These are phyloP conservation scores for Botrytis galanthina DNA, from an alignment of 2,329 filamentous ascomycete species.

Conservation along the genomic window DNA sequence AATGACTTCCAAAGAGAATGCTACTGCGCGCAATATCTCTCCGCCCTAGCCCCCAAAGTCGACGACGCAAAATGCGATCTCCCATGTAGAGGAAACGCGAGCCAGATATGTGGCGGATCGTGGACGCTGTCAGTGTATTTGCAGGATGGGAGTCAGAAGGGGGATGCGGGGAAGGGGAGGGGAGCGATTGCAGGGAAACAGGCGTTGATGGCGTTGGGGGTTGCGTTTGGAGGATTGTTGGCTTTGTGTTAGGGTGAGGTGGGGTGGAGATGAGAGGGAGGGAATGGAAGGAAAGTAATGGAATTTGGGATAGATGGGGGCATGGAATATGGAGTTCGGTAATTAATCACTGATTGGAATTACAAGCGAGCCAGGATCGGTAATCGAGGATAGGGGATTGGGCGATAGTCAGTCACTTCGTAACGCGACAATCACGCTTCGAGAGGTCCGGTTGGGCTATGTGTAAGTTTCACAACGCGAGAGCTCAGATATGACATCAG, in stretches of 20 bases:
- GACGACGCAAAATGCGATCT: conserved; percentile 9
- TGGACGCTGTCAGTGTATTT: conserved; percentile 13
- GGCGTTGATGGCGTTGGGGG: background rate
- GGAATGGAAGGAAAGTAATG: too few relatives aligned
- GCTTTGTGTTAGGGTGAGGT: background rate
- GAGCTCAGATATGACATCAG: background rate
- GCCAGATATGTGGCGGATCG: conserved; percentile 16
- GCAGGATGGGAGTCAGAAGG: background rate
- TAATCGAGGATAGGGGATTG: background rate
- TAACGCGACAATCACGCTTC: background rate
- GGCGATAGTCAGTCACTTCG: background rate
- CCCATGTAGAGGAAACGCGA: conserved; percentile 8
- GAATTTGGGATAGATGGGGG: background rate
- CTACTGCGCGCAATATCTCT: conserved; percentile 16
- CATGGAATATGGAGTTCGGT: background rate
- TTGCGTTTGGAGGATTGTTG: background rate
- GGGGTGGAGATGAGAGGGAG: background rate
- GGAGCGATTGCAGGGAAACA: background rate
- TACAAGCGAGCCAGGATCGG: background rate
- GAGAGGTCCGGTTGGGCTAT: background rate
- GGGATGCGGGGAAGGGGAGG: background rate
- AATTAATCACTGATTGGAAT: background rate
- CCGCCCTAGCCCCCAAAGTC: background rate
- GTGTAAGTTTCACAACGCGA: background rate
- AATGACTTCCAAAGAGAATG: conserved; percentile 2